Conservation (phyloP, 179 eudicot genomes). For the Beta lomatogona region DNA sequence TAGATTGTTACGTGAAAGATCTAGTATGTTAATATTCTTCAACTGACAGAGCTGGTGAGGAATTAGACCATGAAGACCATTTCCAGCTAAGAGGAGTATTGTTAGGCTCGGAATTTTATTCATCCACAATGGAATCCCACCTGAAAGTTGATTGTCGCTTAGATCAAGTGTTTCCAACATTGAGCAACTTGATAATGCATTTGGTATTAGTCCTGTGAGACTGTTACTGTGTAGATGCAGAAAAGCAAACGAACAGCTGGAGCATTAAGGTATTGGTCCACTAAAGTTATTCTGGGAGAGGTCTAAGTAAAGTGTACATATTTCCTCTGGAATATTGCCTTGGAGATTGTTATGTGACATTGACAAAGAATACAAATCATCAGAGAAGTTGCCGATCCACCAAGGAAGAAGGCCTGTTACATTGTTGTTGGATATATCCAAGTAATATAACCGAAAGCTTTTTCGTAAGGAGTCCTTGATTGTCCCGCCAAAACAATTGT, state of each 20-base stretch:
- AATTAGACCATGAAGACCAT: constrained; percentile 18
- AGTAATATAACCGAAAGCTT: background rate
- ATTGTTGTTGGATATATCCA: constrained; percentile 16
- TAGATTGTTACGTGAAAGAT: constrained; percentile 17
- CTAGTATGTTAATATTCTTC: constrained; percentile 7
- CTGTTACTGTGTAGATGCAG: background rate
- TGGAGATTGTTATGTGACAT: constrained; percentile 7
- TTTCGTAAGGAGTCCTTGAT: background rate
- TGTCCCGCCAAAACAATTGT: constrained; percentile 9
- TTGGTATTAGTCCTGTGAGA: constrained; percentile 13
- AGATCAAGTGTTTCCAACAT: background rate
- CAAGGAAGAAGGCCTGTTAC: background rate
- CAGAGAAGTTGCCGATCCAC: constrained; percentile 4
- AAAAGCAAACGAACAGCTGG: background rate
- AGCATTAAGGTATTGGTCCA: constrained; percentile 13
- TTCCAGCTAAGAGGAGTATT: constrained; percentile 3
- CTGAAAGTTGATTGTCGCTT: constrained; percentile 18
- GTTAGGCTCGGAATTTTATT: constrained; percentile 3
- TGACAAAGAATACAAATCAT: background rate
- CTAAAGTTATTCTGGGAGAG: constrained; percentile 14
- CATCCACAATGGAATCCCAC: constrained; percentile 21
- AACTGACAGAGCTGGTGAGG: constrained; percentile 18
- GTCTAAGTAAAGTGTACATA: constrained; percentile 5
- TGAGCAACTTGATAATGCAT: constrained; percentile 1
- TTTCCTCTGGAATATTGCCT: constrained; percentile 7